These are phyloP conservation scores for Parietaria judaica DNA, from an alignment of 306 rosid species.

Conservation along the genomic window DNA sequence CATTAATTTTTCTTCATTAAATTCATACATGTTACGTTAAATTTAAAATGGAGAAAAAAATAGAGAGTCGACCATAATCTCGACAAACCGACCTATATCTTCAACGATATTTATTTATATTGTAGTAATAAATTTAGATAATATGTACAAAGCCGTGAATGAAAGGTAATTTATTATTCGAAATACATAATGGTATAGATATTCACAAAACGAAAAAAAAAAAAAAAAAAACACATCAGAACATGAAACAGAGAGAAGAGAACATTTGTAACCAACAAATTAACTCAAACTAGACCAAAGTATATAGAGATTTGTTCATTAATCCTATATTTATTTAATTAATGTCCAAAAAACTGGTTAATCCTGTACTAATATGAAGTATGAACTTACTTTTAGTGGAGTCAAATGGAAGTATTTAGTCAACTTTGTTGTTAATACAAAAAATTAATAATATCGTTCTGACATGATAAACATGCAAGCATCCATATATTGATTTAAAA, in stretches of 20 bases:
- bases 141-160: background rate
- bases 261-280: conserved; percentile 1
- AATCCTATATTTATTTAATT: background rate
- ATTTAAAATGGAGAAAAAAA: background rate
- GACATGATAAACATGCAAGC: conserved; percentile 1
- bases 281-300: background rate
- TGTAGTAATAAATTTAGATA: background rate
- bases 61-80: background rate
- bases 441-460: background rate
- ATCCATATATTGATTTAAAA: background rate
- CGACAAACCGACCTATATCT: conserved; percentile 7
- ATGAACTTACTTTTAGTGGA: conserved; percentile 1
- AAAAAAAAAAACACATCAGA: background rate
- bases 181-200: background rate
- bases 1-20: no score
- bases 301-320: conserved; percentile 8
- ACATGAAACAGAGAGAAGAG: background rate
- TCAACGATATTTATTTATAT: background rate
- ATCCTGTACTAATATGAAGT: background rate
- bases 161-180: background rate
- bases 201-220: background rate
- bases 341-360: no score
- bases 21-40: no score
- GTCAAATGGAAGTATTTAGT: conserved; percentile 8
- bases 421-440: background rate